Evolutionary conservation across 192 early-diverging fungal genomes (phyloP).

Genomic region (Podila epigama): DNA sequence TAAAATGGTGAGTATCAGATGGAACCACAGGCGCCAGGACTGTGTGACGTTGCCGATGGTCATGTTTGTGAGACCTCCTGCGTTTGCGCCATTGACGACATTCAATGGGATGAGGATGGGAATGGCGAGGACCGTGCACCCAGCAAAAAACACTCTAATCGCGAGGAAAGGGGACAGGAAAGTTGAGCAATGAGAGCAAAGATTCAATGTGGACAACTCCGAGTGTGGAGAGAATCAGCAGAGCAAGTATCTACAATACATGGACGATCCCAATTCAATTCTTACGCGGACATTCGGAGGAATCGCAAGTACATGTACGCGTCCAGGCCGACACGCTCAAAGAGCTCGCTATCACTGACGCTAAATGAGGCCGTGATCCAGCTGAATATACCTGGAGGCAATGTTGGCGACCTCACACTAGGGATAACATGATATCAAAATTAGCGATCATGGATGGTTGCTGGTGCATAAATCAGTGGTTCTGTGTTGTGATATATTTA

Average conservation of each 20-base stretch:
- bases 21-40: constrained; percentile 71
- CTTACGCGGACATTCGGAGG: constrained; percentile 63
- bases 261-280: neutral
- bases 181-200: no score
- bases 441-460: neutral
- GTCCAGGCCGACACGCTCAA: constrained; percentile 70
- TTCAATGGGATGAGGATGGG: constrained; percentile 78
- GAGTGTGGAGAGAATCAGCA: neutral
- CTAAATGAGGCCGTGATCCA: constrained; percentile 69
- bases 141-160: constrained; percentile 65
- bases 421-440: neutral
- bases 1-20: constrained; percentile 62
- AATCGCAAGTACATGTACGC: constrained; percentile 83
- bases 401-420: constrained; percentile 61
- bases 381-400: constrained; percentile 58
- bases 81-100: constrained; percentile 52
- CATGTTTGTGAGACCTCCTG: constrained; percentile 62
- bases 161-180: neutral
- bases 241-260: neutral
- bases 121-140: constrained; percentile 62
- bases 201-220: no score
- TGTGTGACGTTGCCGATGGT: constrained; percentile 76
- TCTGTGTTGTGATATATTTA: no score
- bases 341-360: constrained; percentile 61
- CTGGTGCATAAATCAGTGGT: no score